Evolutionary conservation across 345 rosid genomes (phyloP), one percentile per base, ranked within the genome.

Genomic region (Cardiospermum halicacabum): DNA sequence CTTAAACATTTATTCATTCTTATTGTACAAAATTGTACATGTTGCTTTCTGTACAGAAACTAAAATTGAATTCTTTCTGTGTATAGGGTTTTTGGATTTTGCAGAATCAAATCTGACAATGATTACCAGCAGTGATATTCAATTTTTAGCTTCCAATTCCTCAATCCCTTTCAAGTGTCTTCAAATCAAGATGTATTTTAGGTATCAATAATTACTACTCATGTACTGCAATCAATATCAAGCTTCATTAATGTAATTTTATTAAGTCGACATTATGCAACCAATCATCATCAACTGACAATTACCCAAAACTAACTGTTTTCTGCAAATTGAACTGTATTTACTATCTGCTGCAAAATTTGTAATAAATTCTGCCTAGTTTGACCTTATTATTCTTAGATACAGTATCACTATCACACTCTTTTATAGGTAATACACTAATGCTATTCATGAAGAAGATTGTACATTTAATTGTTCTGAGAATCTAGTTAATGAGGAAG

Each of bases 21-120:
- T 60, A 69, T 51, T 73, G 81, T 78, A 72, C 74, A 77, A 48
- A 64, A 53, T 42, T 68, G 66, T 67, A 63, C 60, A 55, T 42
- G n/a, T 53, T 34, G 65, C 51, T 64, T 60, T 34, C 9, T 74
- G 74, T 74, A 73, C 57, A 74, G 74, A 40, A 43, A 42, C 47
- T 56, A 70, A 72, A 67, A 53, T 34, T 22, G 62, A 37, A 32
- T 9, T 7, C 28, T 39, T 56, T 57, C 57, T 30, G 39, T 2
- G 3, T 2, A 34, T 34, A 2, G 75, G 68, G 72, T 34, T 71
- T 75, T 66, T 71, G 69, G 26, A 53, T 45, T 24, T 49, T 53
- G 54, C 19, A 34, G 34, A 54, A 53, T 66, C 49, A 7, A 47
- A 47, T 18, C 30, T 12, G 53, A 56, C 48, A 22, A 2, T 21